phyloP scores from a whole-genome alignment of 345 rosid species.

The Viola odorata region DNA sequence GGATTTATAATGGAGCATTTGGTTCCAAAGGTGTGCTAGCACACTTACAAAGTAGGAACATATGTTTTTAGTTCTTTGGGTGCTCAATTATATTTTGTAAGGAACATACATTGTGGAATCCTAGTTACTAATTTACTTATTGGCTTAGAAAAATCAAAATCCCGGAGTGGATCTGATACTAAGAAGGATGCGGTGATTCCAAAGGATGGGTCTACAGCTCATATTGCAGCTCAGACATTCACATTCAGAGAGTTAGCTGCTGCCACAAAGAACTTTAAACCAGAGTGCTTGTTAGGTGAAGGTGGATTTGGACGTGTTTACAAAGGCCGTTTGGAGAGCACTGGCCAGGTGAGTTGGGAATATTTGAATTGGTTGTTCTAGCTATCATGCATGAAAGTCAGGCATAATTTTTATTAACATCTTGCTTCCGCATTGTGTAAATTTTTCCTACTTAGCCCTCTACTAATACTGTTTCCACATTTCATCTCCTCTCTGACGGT shows the following conservation, averaged over 20 bases:
- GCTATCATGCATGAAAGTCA: background rate
- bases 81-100: background rate
- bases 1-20: background rate
- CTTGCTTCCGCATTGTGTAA: background rate
- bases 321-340: constrained; percentile 82
- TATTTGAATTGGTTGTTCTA: constrained; percentile 7
- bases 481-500: background rate
- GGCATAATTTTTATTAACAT: background rate
- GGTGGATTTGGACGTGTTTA: constrained; percentile 97
- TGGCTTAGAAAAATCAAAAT: constrained; percentile 67
- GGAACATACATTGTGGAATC: background rate
- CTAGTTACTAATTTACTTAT: background rate
- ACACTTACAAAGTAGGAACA: no score
- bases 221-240: constrained; percentile 90
- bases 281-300: constrained; percentile 82
- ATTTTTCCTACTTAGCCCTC: constrained; percentile 3
- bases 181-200: constrained; percentile 66
- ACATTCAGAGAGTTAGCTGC: constrained; percentile 86
- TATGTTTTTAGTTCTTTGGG: background rate
- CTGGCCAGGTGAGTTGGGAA: constrained; percentile 62
- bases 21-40: no score
- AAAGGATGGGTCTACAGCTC: constrained; percentile 64
- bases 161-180: constrained; percentile 52
- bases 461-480: background rate
- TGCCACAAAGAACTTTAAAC: constrained; percentile 77